Evolutionary conservation across 176 grass and related monocot species (phyloP).

Genomic region (Phragmites australis): DNA sequence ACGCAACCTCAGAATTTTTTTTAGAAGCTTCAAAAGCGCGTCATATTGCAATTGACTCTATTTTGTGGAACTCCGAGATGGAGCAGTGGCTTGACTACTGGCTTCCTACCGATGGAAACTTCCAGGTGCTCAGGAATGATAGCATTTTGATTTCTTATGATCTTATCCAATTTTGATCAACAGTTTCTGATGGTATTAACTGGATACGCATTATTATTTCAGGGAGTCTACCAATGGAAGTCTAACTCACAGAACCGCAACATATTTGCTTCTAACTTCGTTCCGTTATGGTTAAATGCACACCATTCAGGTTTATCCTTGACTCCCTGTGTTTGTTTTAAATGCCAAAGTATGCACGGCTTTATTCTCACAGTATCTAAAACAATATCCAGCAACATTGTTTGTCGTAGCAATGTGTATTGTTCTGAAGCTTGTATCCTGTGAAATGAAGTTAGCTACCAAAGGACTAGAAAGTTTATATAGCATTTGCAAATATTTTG

Average conservation of each 20-base stretch:
- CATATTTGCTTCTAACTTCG: slow-evolving; percentile 87
- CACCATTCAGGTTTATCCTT: slow-evolving; percentile 47
- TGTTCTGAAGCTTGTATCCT: background rate
- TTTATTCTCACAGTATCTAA: background rate
- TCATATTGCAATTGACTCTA: slow-evolving; percentile 57
- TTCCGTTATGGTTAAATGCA: slow-evolving; percentile 77
- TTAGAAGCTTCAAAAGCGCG: slow-evolving; percentile 54
- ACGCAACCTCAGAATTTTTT: slow-evolving; percentile 54
- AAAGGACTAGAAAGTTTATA: background rate
- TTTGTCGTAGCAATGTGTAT: too few relatives aligned
- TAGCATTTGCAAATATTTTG: background rate
- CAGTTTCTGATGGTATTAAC: background rate
- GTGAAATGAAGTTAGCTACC: background rate
- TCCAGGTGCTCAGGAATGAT: slow-evolving; percentile 50
- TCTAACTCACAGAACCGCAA: slow-evolving; percentile 51
- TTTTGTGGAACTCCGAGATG: slow-evolving; percentile 86
- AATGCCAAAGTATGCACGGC: background rate
- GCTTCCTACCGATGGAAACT: slow-evolving; percentile 50
- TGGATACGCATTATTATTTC: slow-evolving; percentile 33
- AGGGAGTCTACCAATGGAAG: slow-evolving; percentile 68
- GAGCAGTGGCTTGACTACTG: slow-evolving; percentile 88
- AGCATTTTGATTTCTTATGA: background rate
- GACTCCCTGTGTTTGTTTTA: background rate
- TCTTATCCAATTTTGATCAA: background rate
- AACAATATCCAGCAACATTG: slow-evolving; percentile 1